A percentile compares a stretch with the other conserved stretches of the same genome.
These are phyloP conservation scores for Aspergillus carlsbadensis DNA, from an alignment of 495 filamentous ascomycete genomes.

Conservation along the genomic window DNA sequence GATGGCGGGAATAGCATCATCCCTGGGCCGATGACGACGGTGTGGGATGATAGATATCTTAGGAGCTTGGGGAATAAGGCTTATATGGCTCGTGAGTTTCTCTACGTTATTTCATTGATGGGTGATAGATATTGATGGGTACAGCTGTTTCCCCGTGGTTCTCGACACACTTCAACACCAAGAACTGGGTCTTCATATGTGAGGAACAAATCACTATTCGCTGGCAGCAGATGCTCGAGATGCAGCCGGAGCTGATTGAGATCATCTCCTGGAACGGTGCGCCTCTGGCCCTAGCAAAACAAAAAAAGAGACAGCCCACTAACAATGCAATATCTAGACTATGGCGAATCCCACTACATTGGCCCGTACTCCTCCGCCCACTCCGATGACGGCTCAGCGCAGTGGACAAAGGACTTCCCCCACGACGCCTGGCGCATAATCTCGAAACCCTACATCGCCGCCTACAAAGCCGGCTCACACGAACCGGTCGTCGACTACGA, in stretches of 20 bases:
- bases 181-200: conserved; percentile 56
- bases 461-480: conserved; percentile 53
- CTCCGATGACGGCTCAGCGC: conserved; percentile 54
- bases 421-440: conserved; percentile 41
- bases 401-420: conserved; percentile 59
- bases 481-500: conserved; percentile 38
- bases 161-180: conserved; percentile 45
- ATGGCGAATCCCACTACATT: conserved; percentile 57
- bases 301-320: background rate
- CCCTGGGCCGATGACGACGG: conserved; percentile 27
- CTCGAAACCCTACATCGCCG: conserved; percentile 53
- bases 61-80: conserved; percentile 12
- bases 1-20: conserved; percentile 34
- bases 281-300: background rate
- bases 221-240: conserved; percentile 52
- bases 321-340: conserved; percentile 32
- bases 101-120: background rate
- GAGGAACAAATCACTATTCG: conserved; percentile 44
- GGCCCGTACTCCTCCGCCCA: conserved; percentile 47
- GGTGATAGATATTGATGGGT: background rate
- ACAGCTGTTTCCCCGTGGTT: conserved; percentile 40
- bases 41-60: conserved; percentile 29
- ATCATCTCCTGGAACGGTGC: conserved; percentile 63
- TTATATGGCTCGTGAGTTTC: conserved; percentile 38
- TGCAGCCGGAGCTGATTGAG: conserved; percentile 51